phyloP scores from a whole-genome alignment of 1,284 basidiomycete species.

The Cutaneotrichosporon spelunceum region DNA sequence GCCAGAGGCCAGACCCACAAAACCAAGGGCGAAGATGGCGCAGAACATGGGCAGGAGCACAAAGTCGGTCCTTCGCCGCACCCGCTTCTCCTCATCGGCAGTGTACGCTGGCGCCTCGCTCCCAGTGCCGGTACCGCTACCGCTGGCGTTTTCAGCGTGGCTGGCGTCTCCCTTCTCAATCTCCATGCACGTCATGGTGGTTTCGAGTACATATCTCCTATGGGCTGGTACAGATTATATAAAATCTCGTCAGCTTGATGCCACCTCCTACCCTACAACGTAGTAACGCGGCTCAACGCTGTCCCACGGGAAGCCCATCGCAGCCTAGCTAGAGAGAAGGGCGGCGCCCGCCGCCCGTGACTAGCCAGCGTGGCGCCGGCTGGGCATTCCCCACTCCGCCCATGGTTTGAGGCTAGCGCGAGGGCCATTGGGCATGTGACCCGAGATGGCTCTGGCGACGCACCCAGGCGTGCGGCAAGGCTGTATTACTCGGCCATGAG shows the following conservation, averaged over 20 bases:
- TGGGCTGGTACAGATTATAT: no score
- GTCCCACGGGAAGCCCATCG: no score
- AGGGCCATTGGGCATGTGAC: background rate
- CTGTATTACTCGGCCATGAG: background rate
- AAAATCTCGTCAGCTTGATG: no score
- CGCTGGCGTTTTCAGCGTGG: background rate
- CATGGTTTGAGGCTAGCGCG: no score
- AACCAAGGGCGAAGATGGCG: conserved; percentile 5
- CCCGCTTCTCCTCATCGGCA: conserved; percentile 2
- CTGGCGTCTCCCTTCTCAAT: background rate
- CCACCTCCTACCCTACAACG: no score
- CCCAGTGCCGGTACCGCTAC: background rate
- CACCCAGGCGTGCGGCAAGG: background rate
- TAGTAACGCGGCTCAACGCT: no score
- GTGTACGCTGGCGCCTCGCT: background rate
- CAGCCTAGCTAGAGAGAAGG: no score
- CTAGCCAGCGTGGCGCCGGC: background rate
- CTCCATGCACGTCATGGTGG: background rate
- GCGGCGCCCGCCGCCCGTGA: no score
- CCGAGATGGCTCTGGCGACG: background rate
- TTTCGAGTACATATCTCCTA: no score
- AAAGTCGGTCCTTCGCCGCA: conserved; percentile 8
- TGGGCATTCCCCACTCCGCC: background rate
- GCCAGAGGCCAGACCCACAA: background rate
- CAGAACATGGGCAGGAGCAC: conserved; percentile 9